Percentiles rank a stretch among this genome's conserved stretches.
phyloP scores from a whole-genome alignment of 345 rosid genomes.

The Euclidium syriacum region DNA sequence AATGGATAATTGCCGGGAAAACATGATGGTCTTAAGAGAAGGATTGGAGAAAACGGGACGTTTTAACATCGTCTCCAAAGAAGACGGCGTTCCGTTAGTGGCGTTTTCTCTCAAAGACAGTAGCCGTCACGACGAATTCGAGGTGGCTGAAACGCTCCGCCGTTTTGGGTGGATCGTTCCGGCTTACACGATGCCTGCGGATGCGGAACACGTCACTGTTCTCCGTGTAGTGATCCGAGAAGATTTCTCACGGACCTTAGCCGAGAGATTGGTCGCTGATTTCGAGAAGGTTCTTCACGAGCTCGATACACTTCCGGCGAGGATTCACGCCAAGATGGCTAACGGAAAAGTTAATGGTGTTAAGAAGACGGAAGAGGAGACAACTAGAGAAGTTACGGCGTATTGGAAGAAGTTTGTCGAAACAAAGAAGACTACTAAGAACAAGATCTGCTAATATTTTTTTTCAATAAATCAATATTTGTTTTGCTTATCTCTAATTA shows the following conservation, averaged over 20 bases:
- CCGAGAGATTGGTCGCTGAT: constrained; percentile 46
- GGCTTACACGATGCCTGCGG: constrained; percentile 68
- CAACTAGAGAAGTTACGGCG: constrained; percentile 50
- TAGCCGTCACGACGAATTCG: constrained; percentile 44
- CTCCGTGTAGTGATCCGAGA: constrained; percentile 59
- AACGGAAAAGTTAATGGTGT: background rate
- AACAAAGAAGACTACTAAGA: constrained; percentile 43
- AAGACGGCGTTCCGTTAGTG: constrained; percentile 52
- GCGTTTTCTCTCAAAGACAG: constrained; percentile 58
- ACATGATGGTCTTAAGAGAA: constrained; percentile 41
- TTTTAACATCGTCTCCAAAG: too few species aligned
- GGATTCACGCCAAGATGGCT: constrained; percentile 29
- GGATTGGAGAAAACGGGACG: constrained; percentile 49
- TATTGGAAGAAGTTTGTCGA: constrained; percentile 59
- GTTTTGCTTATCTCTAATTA: too few species aligned
- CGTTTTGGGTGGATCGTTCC: constrained; percentile 63
- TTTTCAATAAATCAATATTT: background rate
- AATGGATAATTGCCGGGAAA: constrained; percentile 55
- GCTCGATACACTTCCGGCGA: constrained; percentile 52
- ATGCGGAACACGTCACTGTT: constrained; percentile 58
- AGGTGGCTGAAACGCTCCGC: constrained; percentile 9
- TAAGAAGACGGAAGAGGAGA: constrained; percentile 52
- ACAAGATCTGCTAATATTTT: constrained; percentile 39
- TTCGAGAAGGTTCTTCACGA: constrained; percentile 58
- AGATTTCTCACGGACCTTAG: constrained; percentile 56